phyloP scores from a whole-genome alignment of 306 rosid species.

The Rosa rugosa region DNA sequence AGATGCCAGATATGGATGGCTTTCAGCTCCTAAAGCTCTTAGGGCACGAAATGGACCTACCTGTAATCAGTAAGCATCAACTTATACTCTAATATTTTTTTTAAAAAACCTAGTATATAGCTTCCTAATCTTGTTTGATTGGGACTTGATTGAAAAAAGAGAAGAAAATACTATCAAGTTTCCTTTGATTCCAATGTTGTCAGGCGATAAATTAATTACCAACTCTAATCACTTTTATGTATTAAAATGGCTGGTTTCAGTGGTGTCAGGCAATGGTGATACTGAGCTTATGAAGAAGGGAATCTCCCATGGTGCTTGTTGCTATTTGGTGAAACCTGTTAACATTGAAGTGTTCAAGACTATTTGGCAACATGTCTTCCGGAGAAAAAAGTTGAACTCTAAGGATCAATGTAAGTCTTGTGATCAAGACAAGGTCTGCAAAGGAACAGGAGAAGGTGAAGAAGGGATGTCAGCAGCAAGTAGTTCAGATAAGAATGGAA shows the following conservation, averaged over 20 bases:
- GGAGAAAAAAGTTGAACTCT: constrained; percentile 52
- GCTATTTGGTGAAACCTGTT: constrained; percentile 78
- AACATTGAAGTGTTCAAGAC: constrained; percentile 69
- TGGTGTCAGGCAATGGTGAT: constrained; percentile 73
- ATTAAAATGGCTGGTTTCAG: constrained; percentile 31
- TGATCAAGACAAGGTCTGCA: constrained; percentile 26
- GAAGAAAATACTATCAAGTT: neutral
- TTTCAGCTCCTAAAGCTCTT: constrained; percentile 75
- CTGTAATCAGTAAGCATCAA: constrained; percentile 69
- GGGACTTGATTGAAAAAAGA: neutral
- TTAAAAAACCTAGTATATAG: neutral
- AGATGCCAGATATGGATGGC: constrained; percentile 92
- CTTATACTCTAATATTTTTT: neutral
- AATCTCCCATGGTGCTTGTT: constrained; percentile 77
- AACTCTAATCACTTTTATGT: constrained; percentile 6
- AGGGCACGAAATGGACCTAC: constrained; percentile 85
- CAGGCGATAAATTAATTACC: neutral
- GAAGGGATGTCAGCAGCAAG: constrained; percentile 32
- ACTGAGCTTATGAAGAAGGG: constrained; percentile 83
- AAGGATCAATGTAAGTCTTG: constrained; percentile 39
- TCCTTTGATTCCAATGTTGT: neutral
- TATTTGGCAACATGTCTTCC: constrained; percentile 83
- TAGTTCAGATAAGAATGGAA: constrained; percentile 30
- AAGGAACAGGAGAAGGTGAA: constrained; percentile 31
- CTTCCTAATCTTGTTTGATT: constrained; percentile 11